A percentile compares a stretch with the other conserved stretches of the same genome.
These are phyloP conservation scores for Patellifolia procumbens DNA, from an alignment of 179 eudicot genomes.

Conservation along the genomic window DNA sequence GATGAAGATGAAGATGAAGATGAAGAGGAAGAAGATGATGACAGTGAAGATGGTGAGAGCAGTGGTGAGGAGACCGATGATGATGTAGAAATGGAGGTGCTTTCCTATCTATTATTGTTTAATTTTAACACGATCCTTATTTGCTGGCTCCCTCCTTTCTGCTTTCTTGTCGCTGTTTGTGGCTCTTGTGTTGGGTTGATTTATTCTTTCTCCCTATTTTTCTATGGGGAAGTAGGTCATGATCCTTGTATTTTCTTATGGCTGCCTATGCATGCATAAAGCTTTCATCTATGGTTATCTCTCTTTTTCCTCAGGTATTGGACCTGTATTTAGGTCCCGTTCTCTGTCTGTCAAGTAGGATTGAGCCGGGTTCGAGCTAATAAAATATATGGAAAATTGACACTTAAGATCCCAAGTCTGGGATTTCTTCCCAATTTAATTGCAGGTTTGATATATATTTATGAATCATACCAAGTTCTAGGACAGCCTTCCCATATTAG, in stretches of 20 bases:
- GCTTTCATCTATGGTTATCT: background rate
- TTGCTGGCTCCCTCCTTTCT: background rate
- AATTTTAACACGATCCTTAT: background rate
- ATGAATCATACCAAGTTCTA: too few species aligned
- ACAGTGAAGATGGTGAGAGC: constrained; percentile 44
- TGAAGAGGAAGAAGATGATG: constrained; percentile 52
- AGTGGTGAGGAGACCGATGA: constrained; percentile 51
- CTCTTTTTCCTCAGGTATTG: background rate
- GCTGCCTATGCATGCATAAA: background rate
- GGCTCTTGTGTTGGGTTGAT: background rate
- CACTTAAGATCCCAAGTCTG: too few species aligned
- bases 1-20: constrained; percentile 87
- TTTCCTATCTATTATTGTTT: constrained; percentile 7
- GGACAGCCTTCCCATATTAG: too few species aligned
- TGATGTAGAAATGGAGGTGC: constrained; percentile 50
- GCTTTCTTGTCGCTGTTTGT: background rate
- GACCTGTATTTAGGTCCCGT: background rate
- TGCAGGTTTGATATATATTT: too few species aligned
- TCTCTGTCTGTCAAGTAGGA: background rate
- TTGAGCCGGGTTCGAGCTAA: background rate
- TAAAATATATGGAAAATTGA: too few species aligned
- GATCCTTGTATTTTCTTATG: background rate
- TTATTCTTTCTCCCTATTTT: background rate
- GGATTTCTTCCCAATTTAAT: too few species aligned
- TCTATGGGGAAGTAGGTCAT: background rate